phyloP scores from a whole-genome alignment of 2,329 filamentous ascomycete species.

The Paecilomyces niveus region DNA sequence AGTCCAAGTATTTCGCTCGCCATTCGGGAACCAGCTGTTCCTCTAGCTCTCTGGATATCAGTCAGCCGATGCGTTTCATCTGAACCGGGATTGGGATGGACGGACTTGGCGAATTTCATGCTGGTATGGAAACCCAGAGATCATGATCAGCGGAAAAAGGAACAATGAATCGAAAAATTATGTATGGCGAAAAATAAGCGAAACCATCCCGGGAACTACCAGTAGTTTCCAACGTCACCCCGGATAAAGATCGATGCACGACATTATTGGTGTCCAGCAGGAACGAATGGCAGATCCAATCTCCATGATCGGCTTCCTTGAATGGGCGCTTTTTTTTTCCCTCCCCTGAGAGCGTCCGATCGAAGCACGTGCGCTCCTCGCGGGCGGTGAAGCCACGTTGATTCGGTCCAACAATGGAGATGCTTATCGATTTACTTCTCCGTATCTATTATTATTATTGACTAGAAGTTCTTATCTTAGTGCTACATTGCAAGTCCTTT shows the following conservation, averaged over 20 bases:
- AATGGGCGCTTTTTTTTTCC: background rate
- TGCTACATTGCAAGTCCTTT: too few relatives aligned
- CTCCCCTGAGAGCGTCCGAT: background rate
- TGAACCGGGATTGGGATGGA: constrained; percentile 5
- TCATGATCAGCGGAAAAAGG: background rate
- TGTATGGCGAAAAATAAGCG: background rate
- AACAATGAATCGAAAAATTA: background rate
- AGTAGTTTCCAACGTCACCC: background rate
- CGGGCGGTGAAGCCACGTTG: background rate
- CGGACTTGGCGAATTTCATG: constrained; percentile 59
- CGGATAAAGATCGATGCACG: background rate
- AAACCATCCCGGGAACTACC: background rate
- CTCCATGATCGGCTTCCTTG: background rate
- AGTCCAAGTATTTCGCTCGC: constrained; percentile 89
- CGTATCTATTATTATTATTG: too few relatives aligned
- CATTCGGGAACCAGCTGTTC: constrained; percentile 89
- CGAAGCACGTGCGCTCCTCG: background rate
- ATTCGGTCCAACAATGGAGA: too few relatives aligned
- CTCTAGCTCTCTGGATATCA: constrained; percentile 61
- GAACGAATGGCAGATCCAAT: background rate
- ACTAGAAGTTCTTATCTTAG: too few relatives aligned
- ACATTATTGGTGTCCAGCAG: background rate
- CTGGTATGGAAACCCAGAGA: background rate
- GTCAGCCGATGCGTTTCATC: background rate
- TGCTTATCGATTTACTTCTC: too few relatives aligned